A percentile compares a stretch with the other conserved stretches of the same genome.
Conservation (phyloP, 2,329 filamentous ascomycete genomes). For the Lachnum nothofagi region DNA sequence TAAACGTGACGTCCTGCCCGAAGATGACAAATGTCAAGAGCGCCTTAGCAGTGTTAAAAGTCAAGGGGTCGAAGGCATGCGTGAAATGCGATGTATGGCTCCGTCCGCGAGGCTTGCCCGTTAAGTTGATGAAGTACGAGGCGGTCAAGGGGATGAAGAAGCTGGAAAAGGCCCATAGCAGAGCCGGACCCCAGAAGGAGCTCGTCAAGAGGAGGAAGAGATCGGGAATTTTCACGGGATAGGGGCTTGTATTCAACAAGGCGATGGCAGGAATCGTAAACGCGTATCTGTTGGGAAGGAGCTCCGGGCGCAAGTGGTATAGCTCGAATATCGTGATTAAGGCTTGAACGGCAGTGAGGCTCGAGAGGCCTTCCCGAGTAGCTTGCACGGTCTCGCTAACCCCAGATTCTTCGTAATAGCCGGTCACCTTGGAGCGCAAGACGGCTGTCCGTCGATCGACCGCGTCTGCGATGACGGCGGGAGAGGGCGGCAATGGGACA, state of each 20-base stretch:
- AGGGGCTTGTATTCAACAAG: constrained; percentile 50
- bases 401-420: constrained; percentile 60
- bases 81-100: constrained; percentile 43
- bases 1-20: constrained; percentile 57
- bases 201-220: constrained; percentile 71
- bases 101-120: constrained; percentile 42
- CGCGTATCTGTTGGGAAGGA: constrained; percentile 67
- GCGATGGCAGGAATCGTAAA: constrained; percentile 64
- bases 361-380: constrained; percentile 66
- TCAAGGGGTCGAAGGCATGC: constrained; percentile 73
- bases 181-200: constrained; percentile 78
- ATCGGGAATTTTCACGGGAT: constrained; percentile 68
- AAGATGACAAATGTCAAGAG: constrained; percentile 78
- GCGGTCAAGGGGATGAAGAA: constrained; percentile 63
- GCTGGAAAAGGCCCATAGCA: constrained; percentile 71
- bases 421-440: constrained; percentile 60
- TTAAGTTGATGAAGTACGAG: constrained; percentile 90
- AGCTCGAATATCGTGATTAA: constrained; percentile 66
- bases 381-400: constrained; percentile 61
- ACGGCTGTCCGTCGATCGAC: constrained; percentile 67
- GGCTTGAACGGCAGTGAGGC: constrained; percentile 66
- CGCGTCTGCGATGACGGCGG: constrained; percentile 68
- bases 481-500: constrained; percentile 73
- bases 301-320: constrained; percentile 60
- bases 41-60: constrained; percentile 85